Conservation (phyloP, 139 green algal genomes). For the Closterium sp. region DNA sequence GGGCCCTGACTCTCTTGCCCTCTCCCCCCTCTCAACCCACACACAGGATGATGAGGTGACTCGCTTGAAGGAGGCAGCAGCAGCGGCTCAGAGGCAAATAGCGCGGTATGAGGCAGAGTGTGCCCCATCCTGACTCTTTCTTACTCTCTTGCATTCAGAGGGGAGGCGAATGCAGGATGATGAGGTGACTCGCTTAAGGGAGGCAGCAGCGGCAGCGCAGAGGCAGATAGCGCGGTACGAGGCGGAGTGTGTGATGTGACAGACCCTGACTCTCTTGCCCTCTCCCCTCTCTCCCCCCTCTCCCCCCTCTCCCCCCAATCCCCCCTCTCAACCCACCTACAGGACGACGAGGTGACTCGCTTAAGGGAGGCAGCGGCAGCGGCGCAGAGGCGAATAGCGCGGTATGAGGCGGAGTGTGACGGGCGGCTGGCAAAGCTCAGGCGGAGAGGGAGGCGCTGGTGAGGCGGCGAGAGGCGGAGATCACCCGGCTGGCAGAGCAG, state of each 20-base stretch:
- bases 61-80: neutral
- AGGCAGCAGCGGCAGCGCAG: no score
- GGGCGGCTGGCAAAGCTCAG: constrained; percentile 14
- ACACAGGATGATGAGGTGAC: constrained; percentile 1
- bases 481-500: neutral
- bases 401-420: constrained; percentile 33
- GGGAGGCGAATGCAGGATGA: constrained; percentile 2
- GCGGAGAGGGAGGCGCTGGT: neutral
- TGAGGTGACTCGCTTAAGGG: neutral
- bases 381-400: neutral
- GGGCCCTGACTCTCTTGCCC: no score
- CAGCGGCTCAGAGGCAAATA: no score
- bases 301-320: no score
- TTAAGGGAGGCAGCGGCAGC: neutral
- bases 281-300: no score
- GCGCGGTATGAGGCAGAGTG: no score
- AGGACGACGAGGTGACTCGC: constrained; percentile 3
- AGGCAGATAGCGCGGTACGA: no score
- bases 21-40: no score
- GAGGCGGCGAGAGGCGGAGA: no score
- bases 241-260: neutral
- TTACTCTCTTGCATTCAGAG: no score
- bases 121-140: no score
- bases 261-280: neutral
- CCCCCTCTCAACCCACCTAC: neutral